phyloP scores from a whole-genome alignment of 1,284 basidiomycete genomes.

The Apiotrichum laibachii region DNA sequence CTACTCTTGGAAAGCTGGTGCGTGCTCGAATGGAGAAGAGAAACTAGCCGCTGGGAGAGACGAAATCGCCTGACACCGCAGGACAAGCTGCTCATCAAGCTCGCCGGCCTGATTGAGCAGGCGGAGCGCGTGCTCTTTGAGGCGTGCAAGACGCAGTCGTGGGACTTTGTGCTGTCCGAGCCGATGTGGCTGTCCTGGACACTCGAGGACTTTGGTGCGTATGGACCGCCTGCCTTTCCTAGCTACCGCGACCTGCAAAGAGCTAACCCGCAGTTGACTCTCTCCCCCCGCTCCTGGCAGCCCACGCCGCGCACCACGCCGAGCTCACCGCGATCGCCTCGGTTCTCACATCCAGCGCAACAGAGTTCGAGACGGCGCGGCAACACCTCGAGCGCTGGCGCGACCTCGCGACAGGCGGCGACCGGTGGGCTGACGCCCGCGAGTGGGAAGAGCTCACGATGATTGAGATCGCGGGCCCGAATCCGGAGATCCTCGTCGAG shows the following conservation, averaged over 20 bases:
- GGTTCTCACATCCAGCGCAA: slow-evolving; percentile 27
- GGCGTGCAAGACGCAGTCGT: slow-evolving; percentile 30
- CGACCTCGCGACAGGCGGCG: slow-evolving; percentile 37
- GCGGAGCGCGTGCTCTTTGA: slow-evolving; percentile 44
- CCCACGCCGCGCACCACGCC: slow-evolving; percentile 35
- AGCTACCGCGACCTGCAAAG: too few relatives aligned
- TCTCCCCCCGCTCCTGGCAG: slow-evolving; percentile 31
- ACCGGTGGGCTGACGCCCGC: slow-evolving; percentile 31
- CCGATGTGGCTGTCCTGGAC: slow-evolving; percentile 49
- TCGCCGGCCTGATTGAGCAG: slow-evolving; percentile 37
- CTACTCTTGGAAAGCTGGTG: slow-evolving; percentile 38
- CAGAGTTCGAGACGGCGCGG: slow-evolving; percentile 41
- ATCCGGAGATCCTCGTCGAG: slow-evolving; percentile 28
- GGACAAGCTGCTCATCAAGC: slow-evolving; percentile 39
- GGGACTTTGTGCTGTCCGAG: slow-evolving; percentile 35
- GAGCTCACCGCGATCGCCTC: slow-evolving; percentile 22
- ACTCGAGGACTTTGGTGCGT: slow-evolving; percentile 41
- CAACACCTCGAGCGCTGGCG: slow-evolving; percentile 42
- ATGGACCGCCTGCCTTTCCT: too few relatives aligned
- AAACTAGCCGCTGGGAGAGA: too few relatives aligned
- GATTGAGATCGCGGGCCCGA: slow-evolving; percentile 32
- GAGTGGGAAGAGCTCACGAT: slow-evolving; percentile 47
- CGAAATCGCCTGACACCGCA: slow-evolving; percentile 20
- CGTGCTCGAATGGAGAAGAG: slow-evolving; percentile 3
- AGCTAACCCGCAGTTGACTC: slow-evolving; percentile 34